Base-by-base conservation (phyloP, 106 monocot species). In the Amphibolis antarctica region DNA sequence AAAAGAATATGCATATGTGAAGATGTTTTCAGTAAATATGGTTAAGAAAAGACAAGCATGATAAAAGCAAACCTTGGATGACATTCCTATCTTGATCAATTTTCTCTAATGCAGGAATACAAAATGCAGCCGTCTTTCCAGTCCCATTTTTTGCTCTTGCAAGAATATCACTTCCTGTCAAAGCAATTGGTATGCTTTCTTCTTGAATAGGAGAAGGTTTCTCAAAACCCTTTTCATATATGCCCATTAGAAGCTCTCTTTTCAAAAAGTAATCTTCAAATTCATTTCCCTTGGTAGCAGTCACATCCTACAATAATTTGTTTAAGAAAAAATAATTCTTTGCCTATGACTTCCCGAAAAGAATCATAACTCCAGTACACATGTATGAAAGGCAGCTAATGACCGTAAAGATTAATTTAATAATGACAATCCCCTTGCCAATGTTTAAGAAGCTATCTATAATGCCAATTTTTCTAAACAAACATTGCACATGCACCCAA, bases 71-170 rank as follows among this genome's bases (percentile, higher is more conserved):
- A 62, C 93, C 93, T 86, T 93, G 93, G 73, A 93, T 93, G 19
- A 30, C 80, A 75, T 88, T 88, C 30, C 60, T 83, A 44, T 88
- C 93, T 61, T 68, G 85, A 79, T 93, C 88, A 77, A 93, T 88
- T 51, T 93, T 93, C 73, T 93, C 93, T 36, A 93, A 53, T 47
- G 85, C 93, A 36, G 93, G 93, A 62, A 93, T 93, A 65, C 88
- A 88, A 55, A 88, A 93, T 44, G 93, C 93, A 26, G 93, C 93
- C 12, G 93, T 93, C 65, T 93, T 93, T 53, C 93, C 93, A 1
- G 93, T 93, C 20, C 93, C 93, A 75, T 93, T 93, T 83, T 93
- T 93, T 28, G 93, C 93, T 81, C 93, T 85, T 43, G 93, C 93
- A 74, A 93, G 85, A 75, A 93, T 86, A 53, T 89, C 76, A 55